A percentile compares a stretch with the other conserved stretches of the same genome.
Conservation (phyloP, 169 alveolate species). For the Babesia divergens region DNA sequence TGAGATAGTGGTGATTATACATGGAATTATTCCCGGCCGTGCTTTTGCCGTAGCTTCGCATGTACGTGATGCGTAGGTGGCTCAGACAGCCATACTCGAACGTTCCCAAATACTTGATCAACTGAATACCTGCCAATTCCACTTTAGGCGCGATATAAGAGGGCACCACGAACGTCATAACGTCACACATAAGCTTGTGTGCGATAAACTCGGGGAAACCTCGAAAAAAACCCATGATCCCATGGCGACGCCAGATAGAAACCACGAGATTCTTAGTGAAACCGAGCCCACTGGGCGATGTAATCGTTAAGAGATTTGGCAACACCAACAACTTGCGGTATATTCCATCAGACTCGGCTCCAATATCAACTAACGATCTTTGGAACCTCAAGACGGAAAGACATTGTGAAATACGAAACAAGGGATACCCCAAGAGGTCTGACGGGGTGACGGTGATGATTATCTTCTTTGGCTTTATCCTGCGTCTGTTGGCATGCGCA, state of each 20-base stretch:
- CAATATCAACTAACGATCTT: constrained; percentile 16
- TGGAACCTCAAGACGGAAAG: constrained; percentile 39
- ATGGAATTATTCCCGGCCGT: no score
- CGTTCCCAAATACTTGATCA: not conserved
- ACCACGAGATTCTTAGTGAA: constrained; percentile 18
- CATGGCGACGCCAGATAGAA: constrained; percentile 24
- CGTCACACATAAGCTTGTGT: constrained; percentile 22
- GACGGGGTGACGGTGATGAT: constrained; percentile 44
- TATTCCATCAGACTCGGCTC: constrained; percentile 26
- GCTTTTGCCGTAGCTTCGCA: no score
- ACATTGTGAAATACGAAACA: constrained; percentile 27
- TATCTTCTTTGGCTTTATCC: constrained; percentile 20
- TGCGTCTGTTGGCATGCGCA: not conserved
- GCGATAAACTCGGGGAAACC: constrained; percentile 37
- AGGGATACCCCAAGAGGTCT: constrained; percentile 32
- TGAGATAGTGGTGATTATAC: not conserved
- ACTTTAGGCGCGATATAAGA: constrained; percentile 27
- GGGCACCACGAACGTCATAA: constrained; percentile 43
- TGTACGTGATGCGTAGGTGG: not conserved
- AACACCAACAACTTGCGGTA: not conserved
- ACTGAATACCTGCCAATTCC: not conserved
- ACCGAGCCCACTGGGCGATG: constrained; percentile 16
- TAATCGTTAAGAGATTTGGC: not conserved
- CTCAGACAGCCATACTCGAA: not conserved
- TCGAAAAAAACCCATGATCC: constrained; percentile 45